Base-by-base conservation (phyloP, 768 basidiomycete species). In the Suillus ampliporus region DNA sequence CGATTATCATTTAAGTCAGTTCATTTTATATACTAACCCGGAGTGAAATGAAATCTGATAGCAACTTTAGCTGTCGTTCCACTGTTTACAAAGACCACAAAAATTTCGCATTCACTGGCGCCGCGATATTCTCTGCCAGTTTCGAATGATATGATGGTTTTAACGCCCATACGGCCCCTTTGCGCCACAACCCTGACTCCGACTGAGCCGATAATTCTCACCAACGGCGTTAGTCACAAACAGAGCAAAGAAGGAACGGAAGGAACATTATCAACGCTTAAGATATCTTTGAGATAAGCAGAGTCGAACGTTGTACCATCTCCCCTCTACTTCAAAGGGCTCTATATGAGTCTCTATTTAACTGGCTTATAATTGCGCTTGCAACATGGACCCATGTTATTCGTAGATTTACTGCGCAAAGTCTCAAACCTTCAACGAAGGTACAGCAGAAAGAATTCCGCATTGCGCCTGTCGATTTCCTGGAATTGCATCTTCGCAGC, bases 121-220 rank as follows among this genome's bases (percentile, higher is more conserved):
- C 53, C 53, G 21, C 17, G 23, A 56, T 38, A 23, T 38, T 40
- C 53, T 38, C 37, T 56, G 37, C 9, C 37, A 17, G 10, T 37
- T 23, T 23, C 35, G 53, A 54, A 53, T 54, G 21, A 38, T 38
- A n/a, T n/a, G n/a, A n/a, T n/a, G n/a, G 23, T 37, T 38, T 54
- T 19, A 19, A 38, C 10, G 17, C 37, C 37, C 37, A 38, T 19
- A 19, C 17, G 37, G 37, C 23, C 5, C 11, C 37, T 38, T 19
- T 38, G 37, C 23, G 53, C 53, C 53, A 56, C 23, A 19, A 38
- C 23, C 6, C 4, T 9, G 35, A 35, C 21, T 37, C 52, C 14
- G 21, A 37, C 51, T 53, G 28, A 31, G 8, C 53, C 21, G 23
- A 37, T n/a, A 53, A 14, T 53, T 17, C 14, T 13, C n/a, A 2